These are phyloP conservation scores for Biscogniauxia sp. DNA, from an alignment of 2,329 filamentous ascomycete genomes.

Conservation along the genomic window DNA sequence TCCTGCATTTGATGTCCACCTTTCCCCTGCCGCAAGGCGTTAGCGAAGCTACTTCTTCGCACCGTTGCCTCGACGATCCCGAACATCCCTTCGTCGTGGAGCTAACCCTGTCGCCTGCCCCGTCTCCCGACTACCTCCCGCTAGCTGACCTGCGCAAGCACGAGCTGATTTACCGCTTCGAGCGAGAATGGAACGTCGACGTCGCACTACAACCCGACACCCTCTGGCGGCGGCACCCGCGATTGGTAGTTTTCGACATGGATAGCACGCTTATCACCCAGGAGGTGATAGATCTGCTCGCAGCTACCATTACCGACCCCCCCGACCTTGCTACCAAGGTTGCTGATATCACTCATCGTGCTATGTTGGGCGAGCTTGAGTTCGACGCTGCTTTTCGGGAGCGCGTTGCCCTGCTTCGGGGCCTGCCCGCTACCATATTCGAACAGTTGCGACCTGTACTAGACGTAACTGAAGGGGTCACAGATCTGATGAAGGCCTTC, in stretches of 20 bases:
- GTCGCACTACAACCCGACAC: conserved; percentile 73
- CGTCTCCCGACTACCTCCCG: conserved; percentile 61
- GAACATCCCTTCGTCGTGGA: conserved; percentile 64
- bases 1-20: conserved; percentile 63
- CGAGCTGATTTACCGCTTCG: conserved; percentile 78
- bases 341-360: conserved; percentile 83
- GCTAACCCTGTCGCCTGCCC: conserved; percentile 60
- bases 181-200: conserved; percentile 86
- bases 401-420: conserved; percentile 76
- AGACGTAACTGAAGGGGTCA: conserved; percentile 78
- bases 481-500: conserved; percentile 69
- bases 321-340: conserved; percentile 77
- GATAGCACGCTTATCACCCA: conserved; percentile 96
- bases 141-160: conserved; percentile 72
- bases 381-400: conserved; percentile 82
- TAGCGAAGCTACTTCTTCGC: conserved; percentile 57
- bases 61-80: conserved; percentile 62
- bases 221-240: conserved; percentile 74
- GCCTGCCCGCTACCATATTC: conserved; percentile 76
- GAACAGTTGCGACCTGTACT: conserved; percentile 72
- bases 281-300: conserved; percentile 95
- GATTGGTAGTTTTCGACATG: conserved; percentile 96
- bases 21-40: conserved; percentile 55
- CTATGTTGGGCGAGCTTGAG: conserved; percentile 95
- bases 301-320: conserved; percentile 68